Conservation (phyloP, 371 early-diverging fungal species). For the Lichtheimia ramosa region DNA sequence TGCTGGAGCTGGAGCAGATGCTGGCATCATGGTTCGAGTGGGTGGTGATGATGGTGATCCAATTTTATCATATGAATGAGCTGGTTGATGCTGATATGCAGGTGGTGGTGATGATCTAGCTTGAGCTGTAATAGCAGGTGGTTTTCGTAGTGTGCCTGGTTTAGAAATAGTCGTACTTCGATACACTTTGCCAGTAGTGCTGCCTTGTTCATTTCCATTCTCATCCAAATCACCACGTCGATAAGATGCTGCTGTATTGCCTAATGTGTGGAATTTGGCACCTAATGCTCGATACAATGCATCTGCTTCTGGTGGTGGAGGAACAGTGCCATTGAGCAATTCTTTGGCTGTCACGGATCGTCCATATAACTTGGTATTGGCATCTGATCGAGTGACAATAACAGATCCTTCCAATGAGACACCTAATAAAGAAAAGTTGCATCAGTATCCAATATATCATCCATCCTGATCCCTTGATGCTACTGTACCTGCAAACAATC, state of each 20-base stretch:
- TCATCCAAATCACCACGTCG: constrained; percentile 17
- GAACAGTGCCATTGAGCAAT: constrained; percentile 72
- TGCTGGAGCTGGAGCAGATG: too few relatives aligned
- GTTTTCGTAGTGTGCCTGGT: constrained; percentile 7
- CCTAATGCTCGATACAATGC: constrained; percentile 79
- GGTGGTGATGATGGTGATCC: neutral
- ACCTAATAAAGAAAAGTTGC: constrained; percentile 24
- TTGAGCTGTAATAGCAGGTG: constrained; percentile 3
- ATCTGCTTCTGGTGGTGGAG: constrained; percentile 81
- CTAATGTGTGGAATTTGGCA: constrained; percentile 16
- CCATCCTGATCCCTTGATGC: neutral
- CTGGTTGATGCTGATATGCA: neutral
- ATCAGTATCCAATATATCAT: neutral
- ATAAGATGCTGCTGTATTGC: constrained; percentile 12
- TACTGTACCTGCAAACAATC: constrained; percentile 76
- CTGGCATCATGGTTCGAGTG: neutral
- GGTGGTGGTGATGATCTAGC: neutral
- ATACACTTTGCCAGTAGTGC: neutral
- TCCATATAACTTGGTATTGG: constrained; percentile 86
- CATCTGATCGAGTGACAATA: constrained; percentile 87
- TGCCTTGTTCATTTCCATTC: neutral
- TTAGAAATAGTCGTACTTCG: constrained; percentile 8
- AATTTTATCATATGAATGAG: too few relatives aligned
- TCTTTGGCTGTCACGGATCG: constrained; percentile 76
- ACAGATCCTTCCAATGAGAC: constrained; percentile 92